phyloP scores from a whole-genome alignment of 306 rosid genomes.

The Cucumis melo region DNA sequence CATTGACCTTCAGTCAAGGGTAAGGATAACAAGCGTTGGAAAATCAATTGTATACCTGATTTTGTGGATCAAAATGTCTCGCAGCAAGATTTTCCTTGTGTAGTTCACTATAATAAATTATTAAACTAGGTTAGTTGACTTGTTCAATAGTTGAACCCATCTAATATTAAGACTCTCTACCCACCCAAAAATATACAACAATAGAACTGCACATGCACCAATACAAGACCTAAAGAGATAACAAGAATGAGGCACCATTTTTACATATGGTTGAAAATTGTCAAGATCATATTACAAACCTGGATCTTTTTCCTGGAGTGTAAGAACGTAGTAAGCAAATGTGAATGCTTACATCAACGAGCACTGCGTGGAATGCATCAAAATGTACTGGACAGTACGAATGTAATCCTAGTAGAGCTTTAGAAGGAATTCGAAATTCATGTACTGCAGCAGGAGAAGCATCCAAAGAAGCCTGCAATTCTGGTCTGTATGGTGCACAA shows the following conservation, averaged over 20 bases:
- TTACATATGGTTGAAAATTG: neutral
- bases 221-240: neutral
- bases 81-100: constrained; percentile 17
- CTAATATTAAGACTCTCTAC: neutral
- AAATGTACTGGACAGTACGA: constrained; percentile 78
- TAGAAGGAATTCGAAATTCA: constrained; percentile 75
- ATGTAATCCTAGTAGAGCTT: constrained; percentile 78
- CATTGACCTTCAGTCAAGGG: neutral
- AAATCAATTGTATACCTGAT: constrained; percentile 33
- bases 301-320: constrained; percentile 33
- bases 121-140: neutral
- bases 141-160: neutral
- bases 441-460: constrained; percentile 56
- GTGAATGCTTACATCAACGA: constrained; percentile 69
- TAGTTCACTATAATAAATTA: constrained; percentile 33
- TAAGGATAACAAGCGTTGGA: neutral
- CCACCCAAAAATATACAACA: neutral
- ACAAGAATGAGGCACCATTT: neutral
- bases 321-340: constrained; percentile 43
- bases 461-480: constrained; percentile 38
- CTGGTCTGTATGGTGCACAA: constrained; percentile 31
- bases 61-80: constrained; percentile 19
- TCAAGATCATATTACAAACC: constrained; percentile 46
- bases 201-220: neutral
- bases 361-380: constrained; percentile 69